A percentile compares a stretch with the other conserved stretches of the same genome.
Evolutionary conservation across 2,329 filamentous ascomycete genomes (phyloP).

Genomic region (Tolypocladium ovalisporum): DNA sequence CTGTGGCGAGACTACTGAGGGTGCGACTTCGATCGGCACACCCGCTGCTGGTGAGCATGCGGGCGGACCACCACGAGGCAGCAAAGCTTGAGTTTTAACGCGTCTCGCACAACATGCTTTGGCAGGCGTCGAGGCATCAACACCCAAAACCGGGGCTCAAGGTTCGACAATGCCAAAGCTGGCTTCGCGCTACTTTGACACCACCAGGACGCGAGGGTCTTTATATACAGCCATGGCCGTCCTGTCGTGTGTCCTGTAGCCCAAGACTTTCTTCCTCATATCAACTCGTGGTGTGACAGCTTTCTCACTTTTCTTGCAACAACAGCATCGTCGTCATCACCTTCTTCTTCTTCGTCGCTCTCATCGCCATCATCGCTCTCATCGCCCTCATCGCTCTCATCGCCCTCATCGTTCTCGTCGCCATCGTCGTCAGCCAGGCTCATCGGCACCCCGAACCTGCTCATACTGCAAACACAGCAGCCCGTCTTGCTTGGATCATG

Average conservation of each 20-base stretch:
- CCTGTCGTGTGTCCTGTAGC: not conserved
- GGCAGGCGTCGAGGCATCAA: not conserved
- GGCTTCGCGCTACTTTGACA: not conserved
- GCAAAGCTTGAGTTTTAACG: not conserved
- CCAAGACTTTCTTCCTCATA: not conserved
- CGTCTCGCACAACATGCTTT: not conserved
- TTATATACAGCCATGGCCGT: not conserved
- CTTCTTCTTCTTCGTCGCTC: too few species aligned
- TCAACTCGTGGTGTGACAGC: not conserved
- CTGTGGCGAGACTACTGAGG: slow-evolving; percentile 58
- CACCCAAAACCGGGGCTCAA: not conserved
- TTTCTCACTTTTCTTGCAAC: not conserved
- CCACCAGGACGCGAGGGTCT: not conserved
- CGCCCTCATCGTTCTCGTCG: not conserved
- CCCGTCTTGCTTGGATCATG: not conserved
- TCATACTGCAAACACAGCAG: not conserved
- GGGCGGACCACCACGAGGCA: too few species aligned
- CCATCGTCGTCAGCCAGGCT: not conserved
- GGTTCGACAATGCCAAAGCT: not conserved
- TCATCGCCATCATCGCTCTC: not conserved
- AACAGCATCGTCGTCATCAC: too few species aligned
- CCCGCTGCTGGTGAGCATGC: too few species aligned
- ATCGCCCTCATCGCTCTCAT: not conserved
- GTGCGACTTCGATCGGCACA: too few species aligned
- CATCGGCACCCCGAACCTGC: not conserved